Percentiles rank a stretch among this genome's conserved stretches.
phyloP scores from a whole-genome alignment of 169 alveolate genomes.

The Plasmodium reichenowi region DNA sequence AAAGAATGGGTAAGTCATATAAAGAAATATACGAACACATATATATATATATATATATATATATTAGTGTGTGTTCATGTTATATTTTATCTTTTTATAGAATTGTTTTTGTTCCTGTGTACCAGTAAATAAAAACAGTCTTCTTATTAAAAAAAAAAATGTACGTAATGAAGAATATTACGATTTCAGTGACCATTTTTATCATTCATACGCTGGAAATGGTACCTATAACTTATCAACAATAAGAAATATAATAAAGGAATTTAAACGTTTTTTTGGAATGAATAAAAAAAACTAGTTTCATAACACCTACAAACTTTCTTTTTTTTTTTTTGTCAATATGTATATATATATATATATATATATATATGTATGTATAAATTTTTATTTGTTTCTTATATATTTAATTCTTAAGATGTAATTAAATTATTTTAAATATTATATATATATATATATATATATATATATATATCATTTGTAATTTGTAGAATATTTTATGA shows the following conservation, averaged over 20 bases:
- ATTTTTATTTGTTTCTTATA: neutral
- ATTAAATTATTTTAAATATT: neutral
- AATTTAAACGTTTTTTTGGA: slow-evolving; percentile 19
- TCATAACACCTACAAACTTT: neutral
- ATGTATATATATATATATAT: neutral
- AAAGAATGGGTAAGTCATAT: slow-evolving; percentile 52
- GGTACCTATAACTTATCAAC: slow-evolving; percentile 48
- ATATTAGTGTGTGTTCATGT: neutral
- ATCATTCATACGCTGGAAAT: slow-evolving; percentile 69
- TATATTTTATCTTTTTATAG: slow-evolving; percentile 5
- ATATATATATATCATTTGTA: no score
- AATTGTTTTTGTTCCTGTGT: slow-evolving; percentile 37
- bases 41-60: neutral
- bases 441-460: neutral
- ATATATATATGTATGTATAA: neutral
- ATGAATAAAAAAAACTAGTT: slow-evolving; percentile 21
- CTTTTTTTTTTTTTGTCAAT: neutral
- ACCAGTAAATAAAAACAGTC: slow-evolving; percentile 57
- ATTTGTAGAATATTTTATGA: no score
- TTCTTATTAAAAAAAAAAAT: slow-evolving; percentile 22
- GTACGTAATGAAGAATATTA: slow-evolving; percentile 21
- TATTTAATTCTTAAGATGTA: neutral
- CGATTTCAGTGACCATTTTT: slow-evolving; percentile 64
- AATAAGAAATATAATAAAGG: slow-evolving; percentile 5
- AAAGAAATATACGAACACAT: neutral